These are phyloP conservation scores for Ascochyta koolunga DNA, from an alignment of 2,329 filamentous ascomycete species.

Conservation along the genomic window DNA sequence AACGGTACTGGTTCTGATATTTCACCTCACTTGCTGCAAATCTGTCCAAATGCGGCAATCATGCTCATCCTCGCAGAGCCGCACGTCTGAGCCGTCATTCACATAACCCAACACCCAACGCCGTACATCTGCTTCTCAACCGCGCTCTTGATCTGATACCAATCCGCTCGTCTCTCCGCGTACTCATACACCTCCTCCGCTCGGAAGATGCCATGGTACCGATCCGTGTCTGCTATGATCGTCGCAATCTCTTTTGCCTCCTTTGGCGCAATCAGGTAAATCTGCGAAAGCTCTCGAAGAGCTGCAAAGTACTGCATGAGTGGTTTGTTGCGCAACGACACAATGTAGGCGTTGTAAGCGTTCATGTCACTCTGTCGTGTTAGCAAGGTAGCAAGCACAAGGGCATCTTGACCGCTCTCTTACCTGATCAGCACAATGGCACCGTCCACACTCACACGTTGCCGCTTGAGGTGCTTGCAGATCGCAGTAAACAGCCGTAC, in stretches of 20 bases:
- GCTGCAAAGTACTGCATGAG: slow-evolving; percentile 90
- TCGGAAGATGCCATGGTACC: slow-evolving; percentile 90
- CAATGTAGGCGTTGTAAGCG: slow-evolving; percentile 84
- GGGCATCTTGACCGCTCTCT: slow-evolving; percentile 9
- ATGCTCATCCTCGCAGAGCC: slow-evolving; percentile 12
- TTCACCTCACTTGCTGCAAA: slow-evolving; percentile 18
- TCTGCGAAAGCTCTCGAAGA: slow-evolving; percentile 88
- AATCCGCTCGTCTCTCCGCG: slow-evolving; percentile 90
- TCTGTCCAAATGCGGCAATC: slow-evolving; percentile 23
- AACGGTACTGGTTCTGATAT: neutral
- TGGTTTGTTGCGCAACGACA: slow-evolving; percentile 80
- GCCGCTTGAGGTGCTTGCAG: slow-evolving; percentile 97
- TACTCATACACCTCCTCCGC: slow-evolving; percentile 98
- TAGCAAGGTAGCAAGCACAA: neutral
- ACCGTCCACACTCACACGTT: slow-evolving; percentile 87
- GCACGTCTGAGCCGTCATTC: slow-evolving; percentile 14
- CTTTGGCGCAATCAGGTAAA: slow-evolving; percentile 85
- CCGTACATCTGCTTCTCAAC: slow-evolving; percentile 98
- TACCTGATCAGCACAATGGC: slow-evolving; percentile 85
- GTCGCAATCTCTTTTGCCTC: slow-evolving; percentile 94
- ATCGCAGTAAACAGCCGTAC: slow-evolving; percentile 88
- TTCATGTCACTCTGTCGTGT: slow-evolving; percentile 77
- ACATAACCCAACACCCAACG: slow-evolving; percentile 88
- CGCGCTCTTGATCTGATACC: slow-evolving; percentile 85
- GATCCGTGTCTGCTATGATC: slow-evolving; percentile 88